Percentiles rank a stretch among this genome's conserved stretches.
These are phyloP conservation scores for Taiozyma sp. DNA, from an alignment of 1,139 yeast species.

Conservation along the genomic window DNA sequence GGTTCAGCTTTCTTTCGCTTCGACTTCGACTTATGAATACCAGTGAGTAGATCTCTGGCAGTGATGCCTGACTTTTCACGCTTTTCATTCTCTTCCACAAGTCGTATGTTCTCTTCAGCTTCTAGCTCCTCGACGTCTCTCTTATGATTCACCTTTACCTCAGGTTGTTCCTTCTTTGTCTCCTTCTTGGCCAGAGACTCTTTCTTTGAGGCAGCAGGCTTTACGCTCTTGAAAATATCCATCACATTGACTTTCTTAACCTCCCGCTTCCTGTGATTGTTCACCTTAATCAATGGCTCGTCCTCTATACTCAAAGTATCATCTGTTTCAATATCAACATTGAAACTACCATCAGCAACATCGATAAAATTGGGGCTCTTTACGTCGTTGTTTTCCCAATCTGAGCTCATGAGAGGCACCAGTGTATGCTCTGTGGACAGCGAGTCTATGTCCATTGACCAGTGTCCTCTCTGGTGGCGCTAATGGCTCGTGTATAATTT, in stretches of 20 bases:
- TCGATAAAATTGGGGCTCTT: not conserved
- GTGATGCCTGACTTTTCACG: slow-evolving; percentile 6
- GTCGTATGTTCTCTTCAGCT: not conserved
- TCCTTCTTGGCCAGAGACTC: not conserved
- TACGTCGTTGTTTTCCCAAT: not conserved
- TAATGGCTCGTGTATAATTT: not conserved
- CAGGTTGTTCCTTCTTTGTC: not conserved
- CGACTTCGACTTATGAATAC: slow-evolving; percentile 1
- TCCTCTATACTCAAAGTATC: slow-evolving; percentile 2
- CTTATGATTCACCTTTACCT: not conserved
- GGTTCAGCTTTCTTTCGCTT: not conserved
- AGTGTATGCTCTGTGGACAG: not conserved
- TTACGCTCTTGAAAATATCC: slow-evolving; percentile 8
- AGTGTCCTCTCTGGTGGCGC: not conserved
- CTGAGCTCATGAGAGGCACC: not conserved
- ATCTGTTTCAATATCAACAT: slow-evolving; percentile 5
- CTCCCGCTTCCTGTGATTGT: not conserved
- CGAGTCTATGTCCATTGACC: not conserved
- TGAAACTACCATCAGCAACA: not conserved
- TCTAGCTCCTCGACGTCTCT: not conserved
- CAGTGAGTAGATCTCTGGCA: slow-evolving; percentile 12
- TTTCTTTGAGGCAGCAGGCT: not conserved
- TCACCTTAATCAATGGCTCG: not conserved
- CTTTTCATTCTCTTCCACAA: not conserved
- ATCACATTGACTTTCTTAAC: slow-evolving; percentile 3